Conservation (phyloP, 768 basidiomycete species). For the Leucosporidium creatinivorum region DNA sequence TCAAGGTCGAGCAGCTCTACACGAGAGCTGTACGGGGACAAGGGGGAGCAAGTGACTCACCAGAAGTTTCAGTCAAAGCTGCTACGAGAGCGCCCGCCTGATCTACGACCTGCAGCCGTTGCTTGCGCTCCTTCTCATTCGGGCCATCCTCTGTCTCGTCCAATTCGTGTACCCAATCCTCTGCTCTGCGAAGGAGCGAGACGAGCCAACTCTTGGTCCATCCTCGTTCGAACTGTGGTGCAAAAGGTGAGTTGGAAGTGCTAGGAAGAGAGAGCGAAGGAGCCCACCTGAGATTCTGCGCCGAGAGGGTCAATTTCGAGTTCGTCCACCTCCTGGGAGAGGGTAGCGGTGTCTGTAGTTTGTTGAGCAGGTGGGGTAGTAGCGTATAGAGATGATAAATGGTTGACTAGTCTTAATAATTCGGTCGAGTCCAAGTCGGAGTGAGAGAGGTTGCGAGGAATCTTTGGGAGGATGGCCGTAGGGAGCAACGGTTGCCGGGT, state of each 20-base stretch:
- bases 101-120: constrained; percentile 13
- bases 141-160: background rate
- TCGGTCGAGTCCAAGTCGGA: background rate
- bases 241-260: no score
- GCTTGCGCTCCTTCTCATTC: background rate
- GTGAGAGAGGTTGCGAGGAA: constrained; percentile 2
- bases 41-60: background rate
- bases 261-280: no score
- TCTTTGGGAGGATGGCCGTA: constrained; percentile 13
- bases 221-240: no score
- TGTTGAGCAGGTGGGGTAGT: no score
- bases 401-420: constrained; percentile 18
- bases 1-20: background rate
- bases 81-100: constrained; percentile 17
- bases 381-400: constrained; percentile 20
- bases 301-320: background rate
- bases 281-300: background rate
- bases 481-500: constrained; percentile 16
- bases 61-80: constrained; percentile 21
- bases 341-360: background rate
- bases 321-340: background rate
- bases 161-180: background rate
- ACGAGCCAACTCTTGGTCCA: background rate
- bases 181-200: background rate
- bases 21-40: background rate